Evolutionary conservation across 805 yeast species (phyloP), one percentile per base, ranked within the genome.

Genomic region (Myxozyma mucilagina): DNA sequence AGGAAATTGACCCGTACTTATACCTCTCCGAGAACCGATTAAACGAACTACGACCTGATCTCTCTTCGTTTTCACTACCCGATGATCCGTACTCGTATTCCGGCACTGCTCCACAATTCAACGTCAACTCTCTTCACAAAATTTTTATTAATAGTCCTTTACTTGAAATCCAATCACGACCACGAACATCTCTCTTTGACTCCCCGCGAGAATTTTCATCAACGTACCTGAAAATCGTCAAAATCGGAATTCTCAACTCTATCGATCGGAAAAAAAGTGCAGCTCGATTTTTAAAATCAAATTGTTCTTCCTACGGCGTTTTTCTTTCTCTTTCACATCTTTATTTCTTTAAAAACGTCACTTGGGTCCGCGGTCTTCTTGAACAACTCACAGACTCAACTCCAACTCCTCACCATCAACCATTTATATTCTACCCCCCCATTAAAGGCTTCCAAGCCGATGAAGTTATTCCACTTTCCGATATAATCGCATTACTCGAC

Each of bases 301-400:
- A 31, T 54, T 75, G 76, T 78, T 70, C 73, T 24, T 77, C 75
- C 50, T 76, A 78, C 77, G 81, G 81, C 9, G 78, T 74, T 0
- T 67, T 78, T 11, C 68, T 78, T 39, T 78, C 81, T 1, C 71
- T 75, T 10, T 73, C 79, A 7, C 75, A 75, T 54, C 71, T 78
- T 4, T 77, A 78, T 57, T 65, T 78, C 39, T 78, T 77, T 67
- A 74, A 75, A 54, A 77, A 76, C 54, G 69, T 70, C 0, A 54
- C 70, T 1, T 76, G 79, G 79, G 67, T 76, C 50, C 67, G 70
- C 36, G 53, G 68, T 3, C 47, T 71, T 38, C 44, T 71, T 57
- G 68, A 61, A 41, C 69, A 67, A 39, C 51, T 66, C 10, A 24
- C 31, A 18, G 56, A 61, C 7, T 45, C 67, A 8, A 36, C 52